Evolutionary conservation across 345 rosid species (phyloP).

Genomic region (Viola odorata): DNA sequence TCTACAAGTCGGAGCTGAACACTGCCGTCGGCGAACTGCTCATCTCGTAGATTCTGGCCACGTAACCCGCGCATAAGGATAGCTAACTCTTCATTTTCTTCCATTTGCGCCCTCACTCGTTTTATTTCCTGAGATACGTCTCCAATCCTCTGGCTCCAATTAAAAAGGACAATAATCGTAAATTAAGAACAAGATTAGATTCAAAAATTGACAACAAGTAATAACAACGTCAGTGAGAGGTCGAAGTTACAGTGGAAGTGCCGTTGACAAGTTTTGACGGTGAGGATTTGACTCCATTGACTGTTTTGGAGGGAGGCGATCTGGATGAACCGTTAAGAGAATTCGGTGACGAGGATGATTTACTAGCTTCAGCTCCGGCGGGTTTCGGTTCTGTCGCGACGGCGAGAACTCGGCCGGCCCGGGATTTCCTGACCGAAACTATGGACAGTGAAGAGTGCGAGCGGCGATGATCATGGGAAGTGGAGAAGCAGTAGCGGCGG

Average conservation of each 20-base stretch:
- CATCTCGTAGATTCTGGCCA: conserved; percentile 82
- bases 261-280: conserved; percentile 47
- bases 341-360: conserved; percentile 19
- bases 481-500: conserved; percentile 25
- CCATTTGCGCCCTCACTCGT: conserved; percentile 91
- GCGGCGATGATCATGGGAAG: conserved; percentile 13
- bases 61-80: conserved; percentile 88
- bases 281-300: conserved; percentile 20
- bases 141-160: conserved; percentile 52
- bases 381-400: conserved; percentile 78
- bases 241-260: conserved; percentile 43
- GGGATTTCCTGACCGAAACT: conserved; percentile 26
- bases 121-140: conserved; percentile 88
- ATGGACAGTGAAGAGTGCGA: conserved; percentile 7
- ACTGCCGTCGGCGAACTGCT: conserved; percentile 70
- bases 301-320: conserved; percentile 13
- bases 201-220: neutral
- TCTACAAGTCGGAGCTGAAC: conserved; percentile 79
- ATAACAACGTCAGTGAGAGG: neutral
- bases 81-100: conserved; percentile 74
- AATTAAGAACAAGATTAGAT: neutral
- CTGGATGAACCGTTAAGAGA: conserved; percentile 40
- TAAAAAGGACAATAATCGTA: neutral
- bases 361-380: conserved; percentile 29
- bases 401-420: conserved; percentile 35